Evolutionary conservation across 1,284 basidiomycete genomes (phyloP).

Genomic region (Trichosporon asahii): DNA sequence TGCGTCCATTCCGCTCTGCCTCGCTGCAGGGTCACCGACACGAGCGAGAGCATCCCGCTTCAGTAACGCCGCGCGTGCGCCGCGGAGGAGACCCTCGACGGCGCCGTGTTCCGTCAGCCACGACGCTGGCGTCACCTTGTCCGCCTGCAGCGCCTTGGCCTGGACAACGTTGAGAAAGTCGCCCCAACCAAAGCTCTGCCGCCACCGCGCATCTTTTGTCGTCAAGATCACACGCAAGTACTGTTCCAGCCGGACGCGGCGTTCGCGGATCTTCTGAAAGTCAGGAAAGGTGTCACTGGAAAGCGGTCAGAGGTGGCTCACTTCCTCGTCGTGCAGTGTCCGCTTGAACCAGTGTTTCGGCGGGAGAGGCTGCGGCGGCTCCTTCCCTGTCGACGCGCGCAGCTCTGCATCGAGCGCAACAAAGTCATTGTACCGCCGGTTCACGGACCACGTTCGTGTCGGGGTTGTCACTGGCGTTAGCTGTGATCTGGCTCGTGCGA

Average conservation of each 20-base stretch:
- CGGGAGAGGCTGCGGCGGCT: conserved; percentile 72
- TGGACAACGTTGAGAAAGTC: conserved; percentile 71
- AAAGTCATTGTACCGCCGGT: conserved; percentile 91
- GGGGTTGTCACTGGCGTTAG: conserved; percentile 46
- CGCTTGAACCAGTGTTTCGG: conserved; percentile 66
- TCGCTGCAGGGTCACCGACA: conserved; percentile 69
- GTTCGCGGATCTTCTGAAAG: conserved; percentile 63
- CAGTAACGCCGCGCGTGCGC: conserved; percentile 76
- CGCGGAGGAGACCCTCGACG: conserved; percentile 68
- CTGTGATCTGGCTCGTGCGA: neutral
- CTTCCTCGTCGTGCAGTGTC: conserved; percentile 49
- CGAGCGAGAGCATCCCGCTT: conserved; percentile 78
- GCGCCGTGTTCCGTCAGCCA: conserved; percentile 83
- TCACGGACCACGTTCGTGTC: conserved; percentile 80
- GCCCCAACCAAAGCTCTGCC: conserved; percentile 71
- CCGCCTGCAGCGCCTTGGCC: conserved; percentile 21
- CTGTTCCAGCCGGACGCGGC: conserved; percentile 69
- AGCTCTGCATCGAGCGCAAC: conserved; percentile 78
- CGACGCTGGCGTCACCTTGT: conserved; percentile 64
- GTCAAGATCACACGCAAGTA: conserved; percentile 82
- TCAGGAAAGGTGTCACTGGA: conserved; percentile 9
- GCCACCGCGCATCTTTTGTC: conserved; percentile 75
- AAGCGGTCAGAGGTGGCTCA: conserved; percentile 19
- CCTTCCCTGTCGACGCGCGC: conserved; percentile 63
- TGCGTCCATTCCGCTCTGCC: conserved; percentile 73